phyloP scores from a whole-genome alignment of 208 protist genomes.

The Wallacemonas sp. region DNA sequence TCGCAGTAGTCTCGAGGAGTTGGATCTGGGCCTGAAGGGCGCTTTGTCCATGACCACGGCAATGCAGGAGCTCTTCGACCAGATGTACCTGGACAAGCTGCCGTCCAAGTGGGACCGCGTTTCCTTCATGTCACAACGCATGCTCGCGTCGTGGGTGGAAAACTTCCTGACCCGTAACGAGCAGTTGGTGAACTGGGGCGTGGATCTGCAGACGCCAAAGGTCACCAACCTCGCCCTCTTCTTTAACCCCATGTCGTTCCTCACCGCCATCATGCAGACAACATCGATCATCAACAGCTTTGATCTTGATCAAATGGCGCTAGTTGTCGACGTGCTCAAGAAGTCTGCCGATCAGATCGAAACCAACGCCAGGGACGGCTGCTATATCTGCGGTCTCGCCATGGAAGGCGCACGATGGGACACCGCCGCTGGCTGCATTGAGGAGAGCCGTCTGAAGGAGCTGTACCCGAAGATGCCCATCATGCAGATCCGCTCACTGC shows the following conservation, averaged over 20 bases:
- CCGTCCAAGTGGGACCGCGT: conserved; percentile 94
- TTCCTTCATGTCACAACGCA: conserved; percentile 96
- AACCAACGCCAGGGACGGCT: conserved; percentile 95
- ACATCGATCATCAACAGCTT: conserved; percentile 97
- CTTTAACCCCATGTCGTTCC: conserved; percentile 99
- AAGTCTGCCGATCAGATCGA: conserved; percentile 95
- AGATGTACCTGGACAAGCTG: conserved; percentile 93
- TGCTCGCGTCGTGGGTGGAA: conserved; percentile 94
- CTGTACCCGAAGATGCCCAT: conserved; percentile 95
- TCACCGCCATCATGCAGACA: conserved; percentile 98
- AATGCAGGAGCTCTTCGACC: conserved; percentile 93
- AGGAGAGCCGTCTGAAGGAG: conserved; percentile 95
- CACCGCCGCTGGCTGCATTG: conserved; percentile 74
- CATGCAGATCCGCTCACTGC: conserved; percentile 92
- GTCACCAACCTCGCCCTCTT: conserved; percentile 95
- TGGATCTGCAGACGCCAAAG: conserved; percentile 92
- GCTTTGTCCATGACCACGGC: conserved; percentile 92
- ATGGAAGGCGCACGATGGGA: conserved; percentile 99
- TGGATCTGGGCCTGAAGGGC: conserved; percentile 96
- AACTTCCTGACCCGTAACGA: conserved; percentile 95
- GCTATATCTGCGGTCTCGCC: conserved; percentile 95
- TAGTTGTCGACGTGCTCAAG: conserved; percentile 95
- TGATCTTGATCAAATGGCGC: conserved; percentile 96
- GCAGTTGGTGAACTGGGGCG: conserved; percentile 94
- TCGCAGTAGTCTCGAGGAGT: conserved; percentile 92